Evolutionary conservation across 2,329 filamentous ascomycete species (phyloP), one percentile per base, ranked within the genome.

Genomic region (Beauveria sp.): DNA sequence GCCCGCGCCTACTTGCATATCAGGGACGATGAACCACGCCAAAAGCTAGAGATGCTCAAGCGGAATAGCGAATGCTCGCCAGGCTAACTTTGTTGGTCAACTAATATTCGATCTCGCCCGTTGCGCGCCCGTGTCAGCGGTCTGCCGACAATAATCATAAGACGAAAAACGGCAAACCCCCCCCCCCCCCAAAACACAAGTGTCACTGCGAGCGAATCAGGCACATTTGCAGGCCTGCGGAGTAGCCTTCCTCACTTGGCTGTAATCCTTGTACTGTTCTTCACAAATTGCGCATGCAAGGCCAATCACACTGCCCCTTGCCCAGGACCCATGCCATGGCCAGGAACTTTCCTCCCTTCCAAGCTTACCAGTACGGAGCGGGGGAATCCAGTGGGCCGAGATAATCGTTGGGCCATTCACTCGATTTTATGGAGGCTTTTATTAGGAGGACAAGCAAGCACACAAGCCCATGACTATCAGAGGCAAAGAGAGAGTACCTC

Each of bases 211-310:
- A 18, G 18, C 53, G 53, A 38, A 34, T 47, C 20, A 57, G n/a
- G 18, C 5, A 34, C 18, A n/a, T 22, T 26, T 43, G 22, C 34
- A 34, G 34, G 14, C 16, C 9, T 24, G 12, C 30, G 30, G 30
- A 34, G 30, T 34, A 10, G 24, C 24, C 6, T n/a, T 43, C 20
- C 26, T 22, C n/a, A 54, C 51, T 40, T 34, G 42, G 34, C 38
- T 20, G 42, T 42, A 46, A 56, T 34, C 40, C 40, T 40, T 55
- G 52, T 40, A 30, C 40, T 22, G 30, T 43, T 51, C 34, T 51
- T 50, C 18, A 51, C 45, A 26, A 42, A 46, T 46, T 60, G 40
- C 57, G 45, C 57, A 52, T 60, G 57, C 56, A 60, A 53, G 46
- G 40, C 14, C 57, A 52, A 60, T 60, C 57, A 60, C 57, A 46